Percentiles rank a stretch among this genome's conserved stretches.
Conservation (phyloP, 2,329 filamentous ascomycete genomes). For the Volutella citrinella region DNA sequence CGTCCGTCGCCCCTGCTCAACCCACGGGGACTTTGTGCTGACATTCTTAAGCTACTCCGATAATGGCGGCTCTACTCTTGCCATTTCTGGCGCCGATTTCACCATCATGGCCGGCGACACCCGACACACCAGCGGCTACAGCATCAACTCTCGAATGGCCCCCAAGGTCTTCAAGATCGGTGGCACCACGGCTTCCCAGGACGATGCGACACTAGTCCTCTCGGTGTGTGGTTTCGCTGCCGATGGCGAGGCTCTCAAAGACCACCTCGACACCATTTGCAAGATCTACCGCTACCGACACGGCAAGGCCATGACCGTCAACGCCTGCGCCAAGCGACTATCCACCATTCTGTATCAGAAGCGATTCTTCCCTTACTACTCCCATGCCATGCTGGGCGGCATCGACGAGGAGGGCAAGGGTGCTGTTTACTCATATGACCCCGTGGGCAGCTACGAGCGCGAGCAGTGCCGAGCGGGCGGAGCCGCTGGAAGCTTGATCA, state of each 20-base stretch:
- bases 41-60: constrained; percentile 74
- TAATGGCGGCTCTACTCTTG: constrained; percentile 94
- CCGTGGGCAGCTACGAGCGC: constrained; percentile 94
- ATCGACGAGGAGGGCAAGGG: constrained; percentile 93
- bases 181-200: constrained; percentile 80
- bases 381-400: constrained; percentile 88
- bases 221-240: constrained; percentile 95
- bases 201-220: constrained; percentile 81
- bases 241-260: constrained; percentile 89
- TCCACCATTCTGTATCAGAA: constrained; percentile 96
- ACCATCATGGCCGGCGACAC: constrained; percentile 97
- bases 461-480: constrained; percentile 95
- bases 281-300: constrained; percentile 99
- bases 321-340: constrained; percentile 90
- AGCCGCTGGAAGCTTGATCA: constrained; percentile 90
- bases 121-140: constrained; percentile 92
- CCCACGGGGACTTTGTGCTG: constrained; percentile 2
- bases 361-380: constrained; percentile 99
- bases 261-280: constrained; percentile 89
- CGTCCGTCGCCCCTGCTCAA: constrained; percentile 54
- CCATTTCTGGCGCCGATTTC: constrained; percentile 91
- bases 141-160: constrained; percentile 94
- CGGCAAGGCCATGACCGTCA: constrained; percentile 91
- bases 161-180: constrained; percentile 98
- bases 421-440: constrained; percentile 95